Base-by-base conservation (phyloP, 306 rosid species). In the Cucumis hystrix region DNA sequence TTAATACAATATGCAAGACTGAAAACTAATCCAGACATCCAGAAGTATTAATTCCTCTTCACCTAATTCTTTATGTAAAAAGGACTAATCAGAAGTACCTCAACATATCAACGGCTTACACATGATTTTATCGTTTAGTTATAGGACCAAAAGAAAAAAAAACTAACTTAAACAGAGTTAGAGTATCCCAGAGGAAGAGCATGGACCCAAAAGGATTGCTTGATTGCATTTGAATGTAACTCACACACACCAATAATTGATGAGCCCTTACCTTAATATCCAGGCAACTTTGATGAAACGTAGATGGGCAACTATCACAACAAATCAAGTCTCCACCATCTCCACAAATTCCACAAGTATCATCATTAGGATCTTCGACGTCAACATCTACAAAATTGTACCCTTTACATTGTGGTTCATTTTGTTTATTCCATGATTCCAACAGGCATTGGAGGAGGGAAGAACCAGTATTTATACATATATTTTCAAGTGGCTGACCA, bases 321-420 rank as follows among this genome's bases (percentile, higher is more conserved):
- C 99, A 95, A 80, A 90, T 88, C 87, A 95, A 85, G 82, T 92
- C 87, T 76, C 99, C 99, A 45, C 99, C 99, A 82, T 95, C 99
- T 78, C 99, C 99, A 64, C 99, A 95, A 64, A 95, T 86, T 57
- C 97, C 97, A 70, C 99, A 95, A 20, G 99, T 86, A 82, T 95
- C 99, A 82, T 95, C 97, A 79, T 92, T 95, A 57, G 99, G 97
- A 82, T 95, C 99, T 83, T 89, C 91, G 65, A 92, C 85, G 16
- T 85, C 87, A 84, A 90, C 89, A 83, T 91, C 97, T 80, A 92
- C 80, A 6, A 79, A 80, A 83, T 85, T 90, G 80, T 87, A 90
- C 55, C 90, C 91, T 74, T 80, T 54, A 13, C 83, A 82, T 68
- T 83, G 96, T 71, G 89, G 86, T 86, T 92, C 88, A 40, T 84